Evolutionary conservation across 164 flowering plant species (phyloP).

Genomic region (Piper longum): DNA sequence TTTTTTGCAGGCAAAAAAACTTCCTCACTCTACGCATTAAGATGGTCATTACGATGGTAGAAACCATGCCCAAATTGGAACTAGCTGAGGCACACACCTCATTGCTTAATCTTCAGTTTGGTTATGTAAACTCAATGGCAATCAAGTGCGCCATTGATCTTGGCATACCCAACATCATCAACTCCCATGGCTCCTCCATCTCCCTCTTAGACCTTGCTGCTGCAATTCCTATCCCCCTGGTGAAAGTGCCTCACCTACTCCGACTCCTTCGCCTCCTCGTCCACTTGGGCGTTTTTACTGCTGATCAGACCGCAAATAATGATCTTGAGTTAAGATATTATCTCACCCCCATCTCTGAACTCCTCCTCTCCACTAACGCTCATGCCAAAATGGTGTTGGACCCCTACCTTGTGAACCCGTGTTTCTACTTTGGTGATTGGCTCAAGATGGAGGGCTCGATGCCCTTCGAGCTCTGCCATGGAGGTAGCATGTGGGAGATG

Average conservation of each 20-base stretch:
- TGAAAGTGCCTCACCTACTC: constrained; percentile 9
- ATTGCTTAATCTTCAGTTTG: neutral
- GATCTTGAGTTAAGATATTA: constrained; percentile 14
- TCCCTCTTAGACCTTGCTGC: constrained; percentile 10
- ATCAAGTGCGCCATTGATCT: constrained; percentile 29
- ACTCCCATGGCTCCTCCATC: constrained; percentile 17
- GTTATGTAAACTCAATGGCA: constrained; percentile 25
- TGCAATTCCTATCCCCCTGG: constrained; percentile 4
- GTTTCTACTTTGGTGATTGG: constrained; percentile 17
- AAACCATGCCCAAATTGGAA: no score
- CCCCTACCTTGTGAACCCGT: constrained; percentile 12
- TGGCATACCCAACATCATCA: constrained; percentile 23
- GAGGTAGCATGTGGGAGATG: constrained; percentile 14
- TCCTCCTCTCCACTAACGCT: constrained; percentile 11
- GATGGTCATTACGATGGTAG: no score
- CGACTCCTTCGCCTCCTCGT: constrained; percentile 33
- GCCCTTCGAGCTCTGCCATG: constrained; percentile 18
- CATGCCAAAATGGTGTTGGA: constrained; percentile 11
- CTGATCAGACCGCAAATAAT: constrained; percentile 2
- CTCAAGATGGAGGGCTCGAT: constrained; percentile 1
- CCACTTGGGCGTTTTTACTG: constrained; percentile 24
- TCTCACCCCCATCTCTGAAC: constrained; percentile 20
- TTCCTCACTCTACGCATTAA: no score
- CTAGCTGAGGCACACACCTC: no score
- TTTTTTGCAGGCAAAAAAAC: no score